Conservation (phyloP, 2,329 filamentous ascomycete genomes). For the Fusarium chaquense region DNA sequence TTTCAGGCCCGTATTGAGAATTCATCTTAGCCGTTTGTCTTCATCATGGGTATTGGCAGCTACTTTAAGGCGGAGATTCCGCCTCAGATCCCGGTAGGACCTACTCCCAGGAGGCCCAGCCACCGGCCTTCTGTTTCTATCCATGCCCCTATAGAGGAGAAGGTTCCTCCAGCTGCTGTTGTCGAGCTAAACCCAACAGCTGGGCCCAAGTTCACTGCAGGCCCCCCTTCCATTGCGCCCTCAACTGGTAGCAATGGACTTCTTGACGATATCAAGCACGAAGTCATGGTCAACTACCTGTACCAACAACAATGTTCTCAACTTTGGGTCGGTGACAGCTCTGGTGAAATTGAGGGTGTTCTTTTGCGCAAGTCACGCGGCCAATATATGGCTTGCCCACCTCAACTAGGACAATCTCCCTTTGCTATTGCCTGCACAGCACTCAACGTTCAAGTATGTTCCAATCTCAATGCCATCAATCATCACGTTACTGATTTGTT, state of each 20-base stretch:
- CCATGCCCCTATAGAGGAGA: constrained; percentile 53
- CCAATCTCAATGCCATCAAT: neutral
- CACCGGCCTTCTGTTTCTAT: constrained; percentile 41
- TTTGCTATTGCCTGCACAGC: constrained; percentile 74
- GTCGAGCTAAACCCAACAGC: constrained; percentile 62
- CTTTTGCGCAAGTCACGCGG: constrained; percentile 75
- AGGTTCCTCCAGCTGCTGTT: constrained; percentile 52
- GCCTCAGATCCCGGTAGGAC: constrained; percentile 30
- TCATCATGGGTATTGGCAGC: constrained; percentile 69
- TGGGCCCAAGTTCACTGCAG: constrained; percentile 61
- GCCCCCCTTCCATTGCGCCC: constrained; percentile 65
- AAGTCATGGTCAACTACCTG: constrained; percentile 86
- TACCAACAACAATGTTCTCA: constrained; percentile 83
- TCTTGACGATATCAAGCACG: constrained; percentile 80
- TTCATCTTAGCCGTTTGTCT: neutral
- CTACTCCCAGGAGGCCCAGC: constrained; percentile 33
- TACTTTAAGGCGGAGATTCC: constrained; percentile 68
- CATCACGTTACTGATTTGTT: neutral
- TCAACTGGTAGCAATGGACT: constrained; percentile 63
- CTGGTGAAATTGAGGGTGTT: constrained; percentile 77
- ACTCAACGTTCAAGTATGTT: constrained; percentile 76
- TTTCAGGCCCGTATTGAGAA: neutral
- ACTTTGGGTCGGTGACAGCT: constrained; percentile 79
- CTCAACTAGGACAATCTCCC: constrained; percentile 69
- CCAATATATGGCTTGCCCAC: constrained; percentile 79